phyloP scores from a whole-genome alignment of 1,139 yeast genomes.

The Saccharomyces uvarum region DNA sequence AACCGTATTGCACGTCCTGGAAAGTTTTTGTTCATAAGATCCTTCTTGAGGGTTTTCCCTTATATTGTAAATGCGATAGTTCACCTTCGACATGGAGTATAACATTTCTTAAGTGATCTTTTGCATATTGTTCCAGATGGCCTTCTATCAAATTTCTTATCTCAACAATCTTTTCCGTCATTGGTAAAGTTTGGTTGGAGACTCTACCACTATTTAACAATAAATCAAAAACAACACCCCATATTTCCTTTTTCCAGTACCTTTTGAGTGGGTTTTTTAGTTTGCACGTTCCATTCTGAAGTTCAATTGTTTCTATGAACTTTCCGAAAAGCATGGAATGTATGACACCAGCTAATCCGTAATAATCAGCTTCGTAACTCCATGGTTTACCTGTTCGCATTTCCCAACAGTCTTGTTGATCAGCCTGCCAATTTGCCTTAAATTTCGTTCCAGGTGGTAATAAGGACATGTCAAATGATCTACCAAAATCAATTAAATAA shows the following conservation, averaged over 20 bases:
- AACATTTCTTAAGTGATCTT: slow-evolving; percentile 16
- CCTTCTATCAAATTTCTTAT: slow-evolving; percentile 40
- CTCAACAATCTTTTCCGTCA: slow-evolving; percentile 35
- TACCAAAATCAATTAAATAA: slow-evolving; percentile 72
- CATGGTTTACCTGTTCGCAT: slow-evolving; percentile 58
- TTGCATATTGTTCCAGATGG: slow-evolving; percentile 35
- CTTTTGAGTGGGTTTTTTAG: slow-evolving; percentile 50
- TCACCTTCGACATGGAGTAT: slow-evolving; percentile 24
- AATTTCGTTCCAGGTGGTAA: slow-evolving; percentile 50
- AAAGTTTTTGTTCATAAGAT: background rate
- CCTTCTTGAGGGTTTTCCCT: background rate
- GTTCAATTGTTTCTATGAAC: slow-evolving; percentile 42
- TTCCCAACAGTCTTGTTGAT: slow-evolving; percentile 70
- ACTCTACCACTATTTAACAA: slow-evolving; percentile 50
- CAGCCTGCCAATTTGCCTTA: slow-evolving; percentile 54
- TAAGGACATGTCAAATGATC: slow-evolving; percentile 64
- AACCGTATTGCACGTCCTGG: background rate
- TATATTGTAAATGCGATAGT: slow-evolving; percentile 7
- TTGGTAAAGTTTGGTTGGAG: slow-evolving; percentile 34
- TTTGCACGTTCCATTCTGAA: slow-evolving; percentile 30
- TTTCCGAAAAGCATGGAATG: slow-evolving; percentile 68
- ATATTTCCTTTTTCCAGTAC: slow-evolving; percentile 69
- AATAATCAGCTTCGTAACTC: slow-evolving; percentile 80
- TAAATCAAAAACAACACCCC: slow-evolving; percentile 61
- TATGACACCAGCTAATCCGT: slow-evolving; percentile 69